A percentile compares a stretch with the other conserved stretches of the same genome.
Evolutionary conservation across 352 stramenopile species (phyloP).

Genomic region (Phytophthora macrochlamydospora): DNA sequence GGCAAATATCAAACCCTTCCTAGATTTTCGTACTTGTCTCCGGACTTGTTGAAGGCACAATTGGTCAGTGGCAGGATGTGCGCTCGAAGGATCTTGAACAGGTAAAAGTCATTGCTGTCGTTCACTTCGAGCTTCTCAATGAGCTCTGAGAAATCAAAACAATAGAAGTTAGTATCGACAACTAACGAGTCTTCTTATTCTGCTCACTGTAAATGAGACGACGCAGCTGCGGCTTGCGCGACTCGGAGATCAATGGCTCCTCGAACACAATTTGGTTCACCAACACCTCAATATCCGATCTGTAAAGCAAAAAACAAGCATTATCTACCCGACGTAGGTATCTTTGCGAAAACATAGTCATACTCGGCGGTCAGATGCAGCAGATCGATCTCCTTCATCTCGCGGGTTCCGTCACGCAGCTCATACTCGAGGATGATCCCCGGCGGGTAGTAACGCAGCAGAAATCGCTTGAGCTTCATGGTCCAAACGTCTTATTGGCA

Average conservation of each 20-base stretch:
- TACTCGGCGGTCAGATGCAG: conserved; percentile 93
- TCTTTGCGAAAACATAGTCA: background rate
- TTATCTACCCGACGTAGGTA: background rate
- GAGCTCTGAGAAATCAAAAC: conserved; percentile 62
- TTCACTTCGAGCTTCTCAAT: conserved; percentile 96
- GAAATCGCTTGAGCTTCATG: conserved; percentile 97
- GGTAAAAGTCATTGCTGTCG: conserved; percentile 95
- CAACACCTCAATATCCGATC: conserved; percentile 93
- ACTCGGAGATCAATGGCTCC: conserved; percentile 93
- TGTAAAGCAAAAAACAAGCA: conserved; percentile 22
- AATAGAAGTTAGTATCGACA: background rate
- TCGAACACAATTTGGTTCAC: conserved; percentile 97
- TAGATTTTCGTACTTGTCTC: conserved; percentile 82
- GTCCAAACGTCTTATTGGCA: background rate
- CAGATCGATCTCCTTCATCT: conserved; percentile 96
- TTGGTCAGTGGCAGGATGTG: conserved; percentile 97
- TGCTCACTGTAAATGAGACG: conserved; percentile 92
- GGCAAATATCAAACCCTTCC: background rate
- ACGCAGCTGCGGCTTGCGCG: conserved; percentile 92
- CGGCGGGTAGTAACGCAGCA: conserved; percentile 95
- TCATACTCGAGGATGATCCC: conserved; percentile 97
- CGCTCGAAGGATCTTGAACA: conserved; percentile 96
- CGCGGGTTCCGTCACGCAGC: conserved; percentile 90
- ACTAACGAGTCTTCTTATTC: background rate
- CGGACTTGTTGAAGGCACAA: conserved; percentile 97